These are phyloP conservation scores for Candida tallmaniae DNA, from an alignment of 805 yeast genomes.

Conservation along the genomic window DNA sequence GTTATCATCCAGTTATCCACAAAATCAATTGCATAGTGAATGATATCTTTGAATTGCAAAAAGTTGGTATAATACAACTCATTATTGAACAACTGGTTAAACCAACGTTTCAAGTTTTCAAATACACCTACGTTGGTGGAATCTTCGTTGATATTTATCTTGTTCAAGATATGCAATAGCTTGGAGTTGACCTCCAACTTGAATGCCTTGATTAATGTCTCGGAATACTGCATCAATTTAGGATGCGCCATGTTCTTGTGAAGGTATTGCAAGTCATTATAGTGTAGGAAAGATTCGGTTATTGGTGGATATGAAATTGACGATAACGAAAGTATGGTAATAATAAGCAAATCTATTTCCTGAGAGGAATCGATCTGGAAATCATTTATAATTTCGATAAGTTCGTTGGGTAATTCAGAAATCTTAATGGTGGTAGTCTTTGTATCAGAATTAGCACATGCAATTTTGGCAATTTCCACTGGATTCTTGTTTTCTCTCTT, in stretches of 20 bases:
- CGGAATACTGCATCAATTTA: slow-evolving; percentile 11
- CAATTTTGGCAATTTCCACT: neutral
- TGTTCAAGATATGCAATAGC: slow-evolving; percentile 8
- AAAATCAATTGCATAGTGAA: slow-evolving; percentile 23
- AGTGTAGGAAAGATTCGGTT: slow-evolving; percentile 28
- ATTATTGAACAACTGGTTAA: slow-evolving; percentile 16
- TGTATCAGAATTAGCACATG: neutral
- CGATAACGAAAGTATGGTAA: slow-evolving; percentile 28
- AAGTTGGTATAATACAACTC: slow-evolving; percentile 23
- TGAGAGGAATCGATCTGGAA: slow-evolving; percentile 17
- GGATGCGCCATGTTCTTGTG: slow-evolving; percentile 9
- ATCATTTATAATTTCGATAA: slow-evolving; percentile 20
- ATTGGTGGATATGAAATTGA: slow-evolving; percentile 28
- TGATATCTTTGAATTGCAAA: slow-evolving; percentile 21
- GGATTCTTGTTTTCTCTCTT: slow-evolving; percentile 1
- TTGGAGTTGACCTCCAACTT: slow-evolving; percentile 5
- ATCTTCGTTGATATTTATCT: slow-evolving; percentile 5
- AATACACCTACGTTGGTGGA: slow-evolving; percentile 5
- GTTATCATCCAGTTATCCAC: slow-evolving; percentile 25
- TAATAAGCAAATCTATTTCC: slow-evolving; percentile 16
- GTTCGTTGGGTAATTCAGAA: slow-evolving; percentile 19
- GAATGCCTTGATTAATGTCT: slow-evolving; percentile 4
- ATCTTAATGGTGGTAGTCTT: slow-evolving; percentile 11
- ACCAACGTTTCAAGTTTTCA: slow-evolving; percentile 14
- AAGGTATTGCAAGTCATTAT: slow-evolving; percentile 31